Evolutionary conservation across 2,329 filamentous ascomycete genomes (phyloP).

Genomic region (Exophiala sideris): DNA sequence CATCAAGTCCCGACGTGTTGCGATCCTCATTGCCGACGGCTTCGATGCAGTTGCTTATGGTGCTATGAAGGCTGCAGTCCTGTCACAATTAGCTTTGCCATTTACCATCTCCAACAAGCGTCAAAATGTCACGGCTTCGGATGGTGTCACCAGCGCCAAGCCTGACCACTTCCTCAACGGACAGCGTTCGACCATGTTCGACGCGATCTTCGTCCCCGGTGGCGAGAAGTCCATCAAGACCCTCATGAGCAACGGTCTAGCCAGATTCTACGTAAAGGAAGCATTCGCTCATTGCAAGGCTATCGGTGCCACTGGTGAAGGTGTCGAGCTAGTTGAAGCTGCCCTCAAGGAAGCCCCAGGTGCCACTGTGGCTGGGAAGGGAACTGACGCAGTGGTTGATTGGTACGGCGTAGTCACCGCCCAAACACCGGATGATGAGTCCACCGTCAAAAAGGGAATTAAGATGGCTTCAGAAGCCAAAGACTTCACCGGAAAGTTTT

Average conservation of each 20-base stretch:
- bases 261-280: slow-evolving; percentile 73
- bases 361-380: slow-evolving; percentile 46
- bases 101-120: slow-evolving; percentile 70
- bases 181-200: slow-evolving; percentile 73
- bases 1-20: slow-evolving; percentile 68
- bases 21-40: slow-evolving; percentile 73
- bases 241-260: slow-evolving; percentile 66
- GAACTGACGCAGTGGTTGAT: slow-evolving; percentile 52
- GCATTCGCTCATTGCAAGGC: slow-evolving; percentile 79
- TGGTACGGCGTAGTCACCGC: slow-evolving; percentile 77
- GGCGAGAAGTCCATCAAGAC: slow-evolving; percentile 63
- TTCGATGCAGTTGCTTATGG: slow-evolving; percentile 66
- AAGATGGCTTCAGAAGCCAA: slow-evolving; percentile 64
- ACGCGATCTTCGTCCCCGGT: slow-evolving; percentile 73
- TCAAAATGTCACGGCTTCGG: slow-evolving; percentile 52
- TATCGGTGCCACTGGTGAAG: slow-evolving; percentile 73
- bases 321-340: slow-evolving; percentile 59
- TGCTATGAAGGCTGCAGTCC: slow-evolving; percentile 62
- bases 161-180: slow-evolving; percentile 79
- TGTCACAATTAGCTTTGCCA: slow-evolving; percentile 61
- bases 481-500: slow-evolving; percentile 69
- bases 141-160: slow-evolving; percentile 47
- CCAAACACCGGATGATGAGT: slow-evolving; percentile 44
- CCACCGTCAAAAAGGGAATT: slow-evolving; percentile 56
- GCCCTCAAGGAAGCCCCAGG: slow-evolving; percentile 44